Evolutionary conservation across 805 yeast species (phyloP), one percentile per base, ranked within the genome.

Genomic region (Kodamaea neixiangensis): DNA sequence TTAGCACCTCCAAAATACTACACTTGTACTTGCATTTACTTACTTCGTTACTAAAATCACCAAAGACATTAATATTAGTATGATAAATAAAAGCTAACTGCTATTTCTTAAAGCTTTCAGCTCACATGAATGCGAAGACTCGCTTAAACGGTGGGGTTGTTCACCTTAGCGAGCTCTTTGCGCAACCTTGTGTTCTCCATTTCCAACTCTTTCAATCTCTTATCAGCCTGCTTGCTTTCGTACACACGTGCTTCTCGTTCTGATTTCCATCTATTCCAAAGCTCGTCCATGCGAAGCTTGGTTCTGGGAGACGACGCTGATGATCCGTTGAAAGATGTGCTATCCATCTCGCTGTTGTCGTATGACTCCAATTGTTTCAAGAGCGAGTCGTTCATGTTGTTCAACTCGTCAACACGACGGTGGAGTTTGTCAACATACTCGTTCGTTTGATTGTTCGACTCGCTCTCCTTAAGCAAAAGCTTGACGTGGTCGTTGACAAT

Each of bases 181-280:
- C 66, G 62, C 13, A 83, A 58, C 15, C 67, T 61, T 14, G 63
- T 65, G 58, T 82, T 83, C 56, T 86, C 90, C 29, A 59, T 51
- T 54, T 85, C 89, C 31, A 86, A 60, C 49, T 80, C 83, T 15
- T 64, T 60, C 4, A 85, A 72, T 41, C 86, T 66, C 42, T 67
- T 64, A 44, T 76, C 73, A 2, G 87, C 81, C 34, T 85, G 84
- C 34, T 75, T 75, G 48, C 76, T 74, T 56, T 87, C 92, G 49
- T 82, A 73, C 17, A 79, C 79, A 25, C 91, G 67, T 15, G 87
- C 79, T 63, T 87, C 94, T 53, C 90, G 72, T 54, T 87, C 92
- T 5, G 83, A 75, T 58, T 83, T 82, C 86, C 89, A 85, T 58
- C 85, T 74, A 54, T 73, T 80, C 38, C 81, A 80, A 40, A 87